Evolutionary conservation across 345 rosid species (phyloP).

Genomic region (Eucalyptus victrix): DNA sequence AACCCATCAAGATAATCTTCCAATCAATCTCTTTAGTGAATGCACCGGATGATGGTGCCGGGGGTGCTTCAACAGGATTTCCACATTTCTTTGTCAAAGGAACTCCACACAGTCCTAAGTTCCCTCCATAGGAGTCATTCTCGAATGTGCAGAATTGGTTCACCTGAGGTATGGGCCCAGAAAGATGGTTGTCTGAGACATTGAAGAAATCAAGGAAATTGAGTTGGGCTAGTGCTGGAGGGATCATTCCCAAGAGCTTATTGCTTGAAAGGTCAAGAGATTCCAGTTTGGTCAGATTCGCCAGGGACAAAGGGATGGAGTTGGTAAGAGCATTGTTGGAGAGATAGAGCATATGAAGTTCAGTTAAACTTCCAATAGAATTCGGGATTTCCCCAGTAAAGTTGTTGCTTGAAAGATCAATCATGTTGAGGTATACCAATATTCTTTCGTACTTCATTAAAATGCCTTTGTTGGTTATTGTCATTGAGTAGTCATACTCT

Average conservation of each 20-base stretch:
- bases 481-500: too few species aligned
- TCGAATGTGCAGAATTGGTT: not conserved
- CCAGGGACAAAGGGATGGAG: not conserved
- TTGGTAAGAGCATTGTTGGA: not conserved
- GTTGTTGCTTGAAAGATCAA: too few species aligned
- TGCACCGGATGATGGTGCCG: not conserved
- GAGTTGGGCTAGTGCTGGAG: not conserved
- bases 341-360: not conserved
- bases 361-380: too few species aligned
- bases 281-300: not conserved
- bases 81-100: not conserved
- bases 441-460: too few species aligned
- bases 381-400: too few species aligned
- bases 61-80: not conserved
- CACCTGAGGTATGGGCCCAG: not conserved
- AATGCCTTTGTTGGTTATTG: too few species aligned
- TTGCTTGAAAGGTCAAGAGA: constrained; percentile 1
- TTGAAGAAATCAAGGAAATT: not conserved
- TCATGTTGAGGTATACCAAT: too few species aligned
- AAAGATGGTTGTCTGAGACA: not conserved
- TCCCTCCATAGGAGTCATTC: not conserved
- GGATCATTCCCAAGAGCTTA: constrained; percentile 1
- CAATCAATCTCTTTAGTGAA: not conserved
- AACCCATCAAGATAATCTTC: not conserved
- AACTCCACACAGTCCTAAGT: not conserved